Evolutionary conservation across 208 protist genomes (phyloP), one percentile per base, ranked within the genome.

Genomic region (Herpetomonas samuelpessoai): DNA sequence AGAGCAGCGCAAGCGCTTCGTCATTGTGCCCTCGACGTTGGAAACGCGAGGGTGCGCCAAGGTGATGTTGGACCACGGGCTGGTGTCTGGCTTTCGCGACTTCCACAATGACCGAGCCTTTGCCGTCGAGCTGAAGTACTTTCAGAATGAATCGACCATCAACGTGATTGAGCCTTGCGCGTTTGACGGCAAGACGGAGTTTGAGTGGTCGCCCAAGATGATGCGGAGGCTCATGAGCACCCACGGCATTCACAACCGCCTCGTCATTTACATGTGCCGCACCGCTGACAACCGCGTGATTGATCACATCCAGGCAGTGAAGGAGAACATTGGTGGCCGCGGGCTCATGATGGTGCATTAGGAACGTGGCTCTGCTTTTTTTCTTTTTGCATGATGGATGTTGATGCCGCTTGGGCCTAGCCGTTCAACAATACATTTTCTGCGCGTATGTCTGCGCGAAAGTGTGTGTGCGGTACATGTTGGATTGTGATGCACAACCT

Each of bases 121-220:
- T 54, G 91, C 85, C 0, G 83, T 96, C 45, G 91, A 96, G 74
- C 62, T 96, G 29, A 96, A 96, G 65, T 96, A 96, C 71, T 96
- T 94, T 56, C 86, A 94, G 63, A 88, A 84, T 38, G 85, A 91
- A 27, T 79, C 86, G 14, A 93, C 86, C 2, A 86, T 96, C 63
- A 86, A 89, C 49, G 75, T 92, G 41, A 92, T 96, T 72, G 87
- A 92, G 71, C 85, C 91, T 10, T 90, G 86, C 65, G 79, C 76
- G 31, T 93, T 89, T 68, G 86, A 94, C 52, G 85, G 85, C 27
- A 88, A 88, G 62, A 91, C 81, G 25, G 83, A 96, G 69, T 93
- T 94, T 62, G 91, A 96, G 67, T 96, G 91, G 91, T 94, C 87
- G 44, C 91, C 91, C 3, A 93, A 94, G 70, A 96, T 96, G 91